These are phyloP conservation scores for Plasmodium chabaudi DNA, from an alignment of 169 alveolate species.

Conservation along the genomic window DNA sequence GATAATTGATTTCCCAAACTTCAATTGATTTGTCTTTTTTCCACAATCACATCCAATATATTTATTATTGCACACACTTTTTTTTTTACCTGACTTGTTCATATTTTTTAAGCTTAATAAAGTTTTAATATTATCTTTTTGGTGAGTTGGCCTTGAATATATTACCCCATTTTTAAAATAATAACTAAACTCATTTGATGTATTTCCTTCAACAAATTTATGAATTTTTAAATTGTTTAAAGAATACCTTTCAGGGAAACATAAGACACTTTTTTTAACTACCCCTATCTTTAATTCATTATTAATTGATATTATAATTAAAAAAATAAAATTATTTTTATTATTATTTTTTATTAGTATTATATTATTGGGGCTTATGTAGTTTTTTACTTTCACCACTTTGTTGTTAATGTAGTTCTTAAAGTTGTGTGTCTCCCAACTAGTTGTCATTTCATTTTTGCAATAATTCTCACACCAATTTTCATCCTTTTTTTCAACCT, in stretches of 20 bases:
- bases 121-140: too few species aligned
- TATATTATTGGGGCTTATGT: conserved; percentile 21
- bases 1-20: conserved; percentile 19
- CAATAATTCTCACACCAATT: too few species aligned
- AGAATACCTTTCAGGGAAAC: background rate
- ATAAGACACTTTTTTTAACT: conserved; percentile 4
- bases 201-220: conserved; percentile 12
- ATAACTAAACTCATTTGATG: background rate
- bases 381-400: conserved; percentile 2
- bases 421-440: too few species aligned
- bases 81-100: background rate
- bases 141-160: background rate
- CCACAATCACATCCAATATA: conserved; percentile 24
- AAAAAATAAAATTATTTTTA: conserved; percentile 3
- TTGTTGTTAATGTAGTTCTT: background rate
- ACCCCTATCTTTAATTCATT: conserved; percentile 11
- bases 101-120: too few species aligned
- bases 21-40: background rate
- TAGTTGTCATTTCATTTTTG: too few species aligned
- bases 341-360: conserved; percentile 43
- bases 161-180: conserved; percentile 26
- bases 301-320: conserved; percentile 31
- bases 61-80: background rate
- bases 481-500: too few species aligned
- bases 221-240: conserved; percentile 9